These are phyloP conservation scores for Fusarium staphyleae DNA, from an alignment of 2,329 filamentous ascomycete genomes.

Conservation along the genomic window DNA sequence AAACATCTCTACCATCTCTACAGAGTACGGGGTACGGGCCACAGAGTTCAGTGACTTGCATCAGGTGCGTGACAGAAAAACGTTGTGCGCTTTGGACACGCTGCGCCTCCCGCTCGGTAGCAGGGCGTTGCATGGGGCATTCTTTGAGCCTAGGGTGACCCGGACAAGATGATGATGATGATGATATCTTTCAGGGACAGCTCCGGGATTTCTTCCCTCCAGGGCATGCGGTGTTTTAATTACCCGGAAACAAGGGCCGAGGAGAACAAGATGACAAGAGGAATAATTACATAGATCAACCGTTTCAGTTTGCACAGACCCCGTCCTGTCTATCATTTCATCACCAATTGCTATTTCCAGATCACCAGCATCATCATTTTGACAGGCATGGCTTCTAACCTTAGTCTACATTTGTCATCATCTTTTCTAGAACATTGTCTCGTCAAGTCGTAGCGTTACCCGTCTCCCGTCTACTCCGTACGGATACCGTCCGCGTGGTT, in stretches of 20 bases:
- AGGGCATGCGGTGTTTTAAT: slow-evolving; percentile 3
- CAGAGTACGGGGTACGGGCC: too few species aligned
- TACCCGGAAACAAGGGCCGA: slow-evolving; percentile 11
- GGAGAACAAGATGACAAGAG: not conserved
- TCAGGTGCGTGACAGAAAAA: not conserved
- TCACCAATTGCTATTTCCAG: slow-evolving; percentile 21
- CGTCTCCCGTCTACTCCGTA: too few species aligned
- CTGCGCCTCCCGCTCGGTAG: slow-evolving; percentile 36
- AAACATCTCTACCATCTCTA: too few species aligned
- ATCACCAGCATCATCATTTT: slow-evolving; percentile 3
- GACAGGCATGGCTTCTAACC: not conserved
- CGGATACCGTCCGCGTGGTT: too few species aligned
- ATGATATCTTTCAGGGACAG: slow-evolving; percentile 11
- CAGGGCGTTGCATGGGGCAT: slow-evolving; percentile 33
- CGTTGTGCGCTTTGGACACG: not conserved
- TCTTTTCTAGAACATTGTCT: slow-evolving; percentile 35
- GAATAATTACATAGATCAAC: slow-evolving; percentile 25
- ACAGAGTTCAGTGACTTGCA: too few species aligned
- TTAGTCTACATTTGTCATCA: slow-evolving; percentile 38
- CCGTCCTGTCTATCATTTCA: slow-evolving; percentile 38
- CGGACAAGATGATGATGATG: not conserved
- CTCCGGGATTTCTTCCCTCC: not conserved
- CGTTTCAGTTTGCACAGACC: slow-evolving; percentile 30
- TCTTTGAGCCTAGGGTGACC: not conserved
- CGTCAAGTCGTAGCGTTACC: too few species aligned